A percentile compares a stretch with the other conserved stretches of the same genome.
Conservation (phyloP, 768 basidiomycete species). For the Macrolepiota dolichaula region DNA sequence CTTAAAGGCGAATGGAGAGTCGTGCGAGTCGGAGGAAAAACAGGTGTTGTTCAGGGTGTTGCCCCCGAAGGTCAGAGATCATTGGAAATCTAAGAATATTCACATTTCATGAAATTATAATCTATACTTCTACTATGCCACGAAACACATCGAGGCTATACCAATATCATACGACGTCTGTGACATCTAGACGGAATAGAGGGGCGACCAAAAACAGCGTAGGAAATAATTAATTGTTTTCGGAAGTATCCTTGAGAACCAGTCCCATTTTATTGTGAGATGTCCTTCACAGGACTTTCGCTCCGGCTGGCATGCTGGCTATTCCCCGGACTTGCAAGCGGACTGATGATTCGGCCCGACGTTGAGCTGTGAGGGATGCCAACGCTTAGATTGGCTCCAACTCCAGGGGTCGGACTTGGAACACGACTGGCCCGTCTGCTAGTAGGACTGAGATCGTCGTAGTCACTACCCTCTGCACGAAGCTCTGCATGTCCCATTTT, state of each 20-base stretch:
- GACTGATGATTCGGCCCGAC: slow-evolving; percentile 1
- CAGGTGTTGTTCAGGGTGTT: background rate
- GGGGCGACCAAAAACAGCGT: background rate
- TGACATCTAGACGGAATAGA: background rate
- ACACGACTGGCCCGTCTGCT: slow-evolving; percentile 30
- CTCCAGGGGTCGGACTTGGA: slow-evolving; percentile 1
- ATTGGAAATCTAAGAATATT: background rate
- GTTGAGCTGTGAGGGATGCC: background rate
- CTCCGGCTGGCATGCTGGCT: slow-evolving; percentile 1
- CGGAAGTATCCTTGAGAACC: background rate
- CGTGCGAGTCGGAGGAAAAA: background rate
- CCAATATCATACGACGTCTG: background rate
- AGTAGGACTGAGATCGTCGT: slow-evolving; percentile 29
- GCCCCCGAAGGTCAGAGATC: background rate
- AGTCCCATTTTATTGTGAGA: background rate
- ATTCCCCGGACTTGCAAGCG: slow-evolving; percentile 5
- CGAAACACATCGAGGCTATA: background rate
- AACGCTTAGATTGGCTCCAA: background rate
- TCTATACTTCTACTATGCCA: background rate
- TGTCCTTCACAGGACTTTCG: background rate
- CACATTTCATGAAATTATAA: background rate
- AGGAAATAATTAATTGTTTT: background rate
- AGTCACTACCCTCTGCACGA: slow-evolving; percentile 60
- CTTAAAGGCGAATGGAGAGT: slow-evolving; percentile 1
- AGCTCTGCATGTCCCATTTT: slow-evolving; percentile 83